A percentile compares a stretch with the other conserved stretches of the same genome.
These are phyloP conservation scores for Rhododendron williamsianum DNA, from an alignment of 148 eudicot genomes.

Conservation along the genomic window DNA sequence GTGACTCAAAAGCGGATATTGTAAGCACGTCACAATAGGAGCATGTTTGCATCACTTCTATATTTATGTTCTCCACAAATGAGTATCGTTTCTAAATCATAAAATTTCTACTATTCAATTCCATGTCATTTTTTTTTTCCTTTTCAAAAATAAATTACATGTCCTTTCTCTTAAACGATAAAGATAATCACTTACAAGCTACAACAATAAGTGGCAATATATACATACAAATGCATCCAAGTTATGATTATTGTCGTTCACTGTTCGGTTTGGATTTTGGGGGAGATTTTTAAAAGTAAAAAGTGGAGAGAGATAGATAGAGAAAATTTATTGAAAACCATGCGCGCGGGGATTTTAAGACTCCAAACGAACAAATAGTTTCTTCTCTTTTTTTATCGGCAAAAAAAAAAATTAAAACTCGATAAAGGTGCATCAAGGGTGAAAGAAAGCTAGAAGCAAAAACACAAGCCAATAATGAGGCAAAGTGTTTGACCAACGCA, in stretches of 20 bases:
- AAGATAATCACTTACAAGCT: neutral
- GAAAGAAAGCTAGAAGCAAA: neutral
- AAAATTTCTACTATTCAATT: neutral
- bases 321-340: too few species aligned
- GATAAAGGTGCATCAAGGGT: too few species aligned
- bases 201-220: neutral
- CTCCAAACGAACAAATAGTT: too few species aligned
- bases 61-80: too few species aligned
- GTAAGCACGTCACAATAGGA: neutral
- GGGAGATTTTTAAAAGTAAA: too few species aligned
- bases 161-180: neutral
- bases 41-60: too few species aligned
- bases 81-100: too few species aligned
- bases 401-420: neutral
- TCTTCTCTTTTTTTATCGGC: neutral
- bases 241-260: neutral
- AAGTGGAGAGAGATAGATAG: too few species aligned
- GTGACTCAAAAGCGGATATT: too few species aligned
- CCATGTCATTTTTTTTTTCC: neutral
- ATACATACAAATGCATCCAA: neutral
- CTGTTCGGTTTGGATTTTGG: too few species aligned
- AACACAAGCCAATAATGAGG: neutral
- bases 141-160: neutral
- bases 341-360: too few species aligned
- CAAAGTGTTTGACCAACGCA: neutral